These are phyloP conservation scores for Nematodospora valgi DNA, from an alignment of 805 yeast genomes.

Conservation along the genomic window DNA sequence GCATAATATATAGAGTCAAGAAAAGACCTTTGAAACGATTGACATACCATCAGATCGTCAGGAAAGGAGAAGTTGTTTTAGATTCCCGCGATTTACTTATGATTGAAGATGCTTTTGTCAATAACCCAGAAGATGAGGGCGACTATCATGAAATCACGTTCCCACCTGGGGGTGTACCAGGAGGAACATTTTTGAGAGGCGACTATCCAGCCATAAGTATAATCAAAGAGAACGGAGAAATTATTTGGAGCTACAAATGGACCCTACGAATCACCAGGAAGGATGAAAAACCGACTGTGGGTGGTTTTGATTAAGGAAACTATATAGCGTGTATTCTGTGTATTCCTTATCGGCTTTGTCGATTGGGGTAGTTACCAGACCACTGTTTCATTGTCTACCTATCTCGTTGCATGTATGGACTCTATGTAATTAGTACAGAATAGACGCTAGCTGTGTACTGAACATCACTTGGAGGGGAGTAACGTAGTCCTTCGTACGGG, in stretches of 20 bases:
- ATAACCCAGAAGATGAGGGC: conserved; percentile 12
- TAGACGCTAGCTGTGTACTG: no score
- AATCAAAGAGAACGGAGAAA: conserved; percentile 17
- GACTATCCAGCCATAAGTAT: conserved; percentile 20
- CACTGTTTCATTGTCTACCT: not conserved
- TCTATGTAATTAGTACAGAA: no score
- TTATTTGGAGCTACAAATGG: conserved; percentile 16
- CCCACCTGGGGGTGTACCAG: conserved; percentile 27
- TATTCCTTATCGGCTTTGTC: no score
- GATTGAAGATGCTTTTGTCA: conserved; percentile 17
- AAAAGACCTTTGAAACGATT: conserved; percentile 18
- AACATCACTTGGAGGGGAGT: no score
- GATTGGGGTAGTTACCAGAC: not conserved
- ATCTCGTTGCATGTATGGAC: no score
- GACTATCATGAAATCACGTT: conserved; percentile 18
- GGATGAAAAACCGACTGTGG: conserved; percentile 13
- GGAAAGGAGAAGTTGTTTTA: conserved; percentile 24
- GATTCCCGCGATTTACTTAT: conserved; percentile 18
- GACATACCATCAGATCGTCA: conserved; percentile 25
- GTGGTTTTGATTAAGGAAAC: conserved; percentile 7
- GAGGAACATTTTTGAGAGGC: conserved; percentile 28
- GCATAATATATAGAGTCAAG: conserved; percentile 21
- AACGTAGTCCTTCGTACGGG: no score
- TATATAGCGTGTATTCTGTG: no score
- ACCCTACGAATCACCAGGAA: conserved; percentile 19